Percentiles rank a stretch among this genome's conserved stretches.
phyloP scores from a whole-genome alignment of 1,139 yeast species.

The Diutina mesorugosa region DNA sequence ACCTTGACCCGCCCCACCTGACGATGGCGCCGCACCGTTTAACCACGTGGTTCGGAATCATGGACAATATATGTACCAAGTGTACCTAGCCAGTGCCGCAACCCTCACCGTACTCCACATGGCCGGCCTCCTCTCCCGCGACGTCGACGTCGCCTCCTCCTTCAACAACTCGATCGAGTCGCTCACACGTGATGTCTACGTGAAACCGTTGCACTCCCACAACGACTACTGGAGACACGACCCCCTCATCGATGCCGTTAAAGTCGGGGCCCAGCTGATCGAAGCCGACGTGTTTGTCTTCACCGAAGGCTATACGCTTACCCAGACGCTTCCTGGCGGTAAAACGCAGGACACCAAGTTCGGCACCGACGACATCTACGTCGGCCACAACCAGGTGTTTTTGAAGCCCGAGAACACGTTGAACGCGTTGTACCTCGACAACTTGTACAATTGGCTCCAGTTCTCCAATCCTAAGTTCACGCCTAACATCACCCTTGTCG shows the following conservation, averaged over 20 bases:
- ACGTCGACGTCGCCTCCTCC: not conserved
- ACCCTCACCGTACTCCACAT: not conserved
- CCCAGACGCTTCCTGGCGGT: not conserved
- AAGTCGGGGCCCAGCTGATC: constrained; percentile 45
- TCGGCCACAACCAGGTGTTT: constrained; percentile 49
- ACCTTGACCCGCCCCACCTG: not conserved
- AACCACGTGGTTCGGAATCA: not conserved
- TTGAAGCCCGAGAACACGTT: constrained; percentile 34
- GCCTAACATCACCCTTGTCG: not conserved
- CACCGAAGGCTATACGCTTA: constrained; percentile 12
- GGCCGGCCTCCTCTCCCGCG: not conserved
- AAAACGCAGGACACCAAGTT: constrained; percentile 8
- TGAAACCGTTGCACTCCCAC: constrained; percentile 53
- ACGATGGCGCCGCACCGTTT: not conserved
- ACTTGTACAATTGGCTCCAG: constrained; percentile 30
- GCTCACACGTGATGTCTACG: constrained; percentile 36
- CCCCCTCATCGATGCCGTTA: constrained; percentile 53
- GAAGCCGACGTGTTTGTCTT: constrained; percentile 66
- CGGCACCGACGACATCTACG: constrained; percentile 33
- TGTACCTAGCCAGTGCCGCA: not conserved
- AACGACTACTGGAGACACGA: constrained; percentile 61
- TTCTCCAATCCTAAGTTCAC: constrained; percentile 8
- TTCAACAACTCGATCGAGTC: constrained; percentile 11
- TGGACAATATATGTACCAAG: not conserved
- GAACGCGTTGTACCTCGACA: constrained; percentile 39